phyloP scores from a whole-genome alignment of 106 monocot species.

The Dendrobium nobile region DNA sequence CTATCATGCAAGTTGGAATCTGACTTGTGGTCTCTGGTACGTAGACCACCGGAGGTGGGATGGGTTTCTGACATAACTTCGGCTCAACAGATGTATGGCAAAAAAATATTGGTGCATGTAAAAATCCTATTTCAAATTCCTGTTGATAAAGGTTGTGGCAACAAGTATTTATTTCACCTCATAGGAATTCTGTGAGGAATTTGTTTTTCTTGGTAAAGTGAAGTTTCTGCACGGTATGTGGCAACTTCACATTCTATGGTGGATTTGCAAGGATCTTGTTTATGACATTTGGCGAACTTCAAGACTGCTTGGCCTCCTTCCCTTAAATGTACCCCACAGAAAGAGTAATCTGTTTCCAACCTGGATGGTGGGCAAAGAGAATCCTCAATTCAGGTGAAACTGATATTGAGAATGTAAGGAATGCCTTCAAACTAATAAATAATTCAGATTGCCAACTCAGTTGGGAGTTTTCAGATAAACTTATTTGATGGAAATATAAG shows the following conservation, averaged over 20 bases:
- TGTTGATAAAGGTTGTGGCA: background rate
- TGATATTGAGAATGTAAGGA: background rate
- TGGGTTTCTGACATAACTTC: background rate
- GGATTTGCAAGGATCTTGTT: slow-evolving; percentile 9
- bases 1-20: background rate
- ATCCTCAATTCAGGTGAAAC: background rate
- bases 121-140: slow-evolving; percentile 7
- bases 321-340: slow-evolving; percentile 86
- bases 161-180: background rate
- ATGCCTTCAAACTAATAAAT: background rate
- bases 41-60: slow-evolving; percentile 3
- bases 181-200: background rate
- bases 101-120: background rate
- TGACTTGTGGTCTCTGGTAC: background rate
- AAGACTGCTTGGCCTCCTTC: slow-evolving; percentile 18
- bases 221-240: slow-evolving; percentile 5
- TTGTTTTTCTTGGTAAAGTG: slow-evolving; percentile 14
- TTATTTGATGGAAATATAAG: slow-evolving; percentile 80
- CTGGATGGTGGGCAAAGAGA: slow-evolving; percentile 18
- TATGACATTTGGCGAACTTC: slow-evolving; percentile 10
- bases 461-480: slow-evolving; percentile 59
- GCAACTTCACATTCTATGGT: slow-evolving; percentile 13
- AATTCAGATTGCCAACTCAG: slow-evolving; percentile 35
- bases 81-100: background rate
- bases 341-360: slow-evolving; percentile 68